phyloP scores from a whole-genome alignment of 177 flowering plant genomes.

The Vitis hybrid region DNA sequence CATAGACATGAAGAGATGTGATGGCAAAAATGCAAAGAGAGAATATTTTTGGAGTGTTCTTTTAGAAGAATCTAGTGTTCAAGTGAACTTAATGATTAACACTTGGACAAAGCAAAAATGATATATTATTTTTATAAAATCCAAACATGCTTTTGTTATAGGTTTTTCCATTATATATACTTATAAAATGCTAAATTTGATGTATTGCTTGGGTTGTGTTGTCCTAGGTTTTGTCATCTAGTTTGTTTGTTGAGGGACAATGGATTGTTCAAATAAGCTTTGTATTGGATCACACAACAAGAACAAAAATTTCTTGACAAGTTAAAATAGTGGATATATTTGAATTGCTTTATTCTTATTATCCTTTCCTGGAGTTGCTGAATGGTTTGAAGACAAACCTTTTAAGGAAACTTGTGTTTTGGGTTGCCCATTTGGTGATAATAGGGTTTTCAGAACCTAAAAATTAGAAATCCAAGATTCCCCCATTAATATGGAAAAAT shows the following conservation, averaged over 20 bases:
- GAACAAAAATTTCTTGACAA: too few species aligned
- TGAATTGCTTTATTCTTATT: too few species aligned
- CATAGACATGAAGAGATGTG: constrained; percentile 30
- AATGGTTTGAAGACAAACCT: too few species aligned
- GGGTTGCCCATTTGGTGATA: too few species aligned
- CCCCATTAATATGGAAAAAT: too few species aligned
- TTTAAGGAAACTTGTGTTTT: too few species aligned
- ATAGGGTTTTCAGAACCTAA: too few species aligned
- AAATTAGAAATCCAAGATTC: too few species aligned
- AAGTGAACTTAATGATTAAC: constrained; percentile 29
- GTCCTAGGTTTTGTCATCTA: constrained; percentile 29
- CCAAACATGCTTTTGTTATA: background rate
- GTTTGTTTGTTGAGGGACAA: constrained; percentile 19
- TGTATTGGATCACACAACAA: too few species aligned
- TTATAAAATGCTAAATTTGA: constrained; percentile 2
- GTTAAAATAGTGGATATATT: too few species aligned
- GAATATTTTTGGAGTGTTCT: constrained; percentile 40
- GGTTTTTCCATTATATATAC: background rate
- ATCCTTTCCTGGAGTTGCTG: too few species aligned
- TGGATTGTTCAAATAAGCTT: constrained; percentile 24
- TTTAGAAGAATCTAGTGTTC: constrained; percentile 30
- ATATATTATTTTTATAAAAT: constrained; percentile 26
- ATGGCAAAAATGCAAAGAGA: constrained; percentile 33
- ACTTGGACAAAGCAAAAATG: constrained; percentile 42
- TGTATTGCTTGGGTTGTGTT: constrained; percentile 9